Conservation (phyloP, 306 rosid genomes). For the Potentilla sterilis region DNA sequence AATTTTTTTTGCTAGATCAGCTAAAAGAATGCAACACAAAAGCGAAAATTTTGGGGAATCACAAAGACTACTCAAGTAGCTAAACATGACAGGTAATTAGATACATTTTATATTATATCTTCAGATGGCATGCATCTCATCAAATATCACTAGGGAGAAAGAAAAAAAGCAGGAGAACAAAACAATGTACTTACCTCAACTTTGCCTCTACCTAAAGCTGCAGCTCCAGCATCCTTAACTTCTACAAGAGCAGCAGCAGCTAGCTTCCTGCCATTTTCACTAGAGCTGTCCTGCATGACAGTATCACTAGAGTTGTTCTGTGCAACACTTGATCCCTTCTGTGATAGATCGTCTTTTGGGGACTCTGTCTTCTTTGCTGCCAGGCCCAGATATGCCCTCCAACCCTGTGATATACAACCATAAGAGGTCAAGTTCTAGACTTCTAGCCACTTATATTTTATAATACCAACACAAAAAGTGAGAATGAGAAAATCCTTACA, state of each 20-base stretch:
- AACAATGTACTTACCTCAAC: conserved; percentile 55
- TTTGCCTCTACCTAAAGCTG: conserved; percentile 64
- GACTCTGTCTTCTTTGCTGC: conserved; percentile 53
- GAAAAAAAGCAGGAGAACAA: neutral
- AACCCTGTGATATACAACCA: conserved; percentile 46
- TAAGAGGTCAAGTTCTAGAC: conserved; percentile 28
- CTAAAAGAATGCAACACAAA: neutral
- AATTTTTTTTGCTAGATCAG: neutral
- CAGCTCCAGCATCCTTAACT: conserved; percentile 46
- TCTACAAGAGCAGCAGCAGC: conserved; percentile 88
- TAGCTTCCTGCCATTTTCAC: conserved; percentile 65
- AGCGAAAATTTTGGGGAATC: neutral
- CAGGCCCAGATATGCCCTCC: conserved; percentile 79
- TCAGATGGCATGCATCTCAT: neutral
- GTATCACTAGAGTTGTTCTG: conserved; percentile 51
- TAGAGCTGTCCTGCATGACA: conserved; percentile 47
- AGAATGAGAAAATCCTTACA: conserved; percentile 47
- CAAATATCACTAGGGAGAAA: neutral
- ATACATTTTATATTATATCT: neutral
- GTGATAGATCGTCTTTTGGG: conserved; percentile 31
- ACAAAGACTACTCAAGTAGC: conserved; percentile 3
- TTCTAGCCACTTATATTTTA: conserved; percentile 20
- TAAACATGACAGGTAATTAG: neutral
- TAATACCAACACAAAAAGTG: neutral
- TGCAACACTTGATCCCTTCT: conserved; percentile 30